Percentiles rank a stretch among this genome's conserved stretches.
Evolutionary conservation across 2,329 filamentous ascomycete genomes (phyloP).

Genomic region (Stagonosporopsis rhizophila): DNA sequence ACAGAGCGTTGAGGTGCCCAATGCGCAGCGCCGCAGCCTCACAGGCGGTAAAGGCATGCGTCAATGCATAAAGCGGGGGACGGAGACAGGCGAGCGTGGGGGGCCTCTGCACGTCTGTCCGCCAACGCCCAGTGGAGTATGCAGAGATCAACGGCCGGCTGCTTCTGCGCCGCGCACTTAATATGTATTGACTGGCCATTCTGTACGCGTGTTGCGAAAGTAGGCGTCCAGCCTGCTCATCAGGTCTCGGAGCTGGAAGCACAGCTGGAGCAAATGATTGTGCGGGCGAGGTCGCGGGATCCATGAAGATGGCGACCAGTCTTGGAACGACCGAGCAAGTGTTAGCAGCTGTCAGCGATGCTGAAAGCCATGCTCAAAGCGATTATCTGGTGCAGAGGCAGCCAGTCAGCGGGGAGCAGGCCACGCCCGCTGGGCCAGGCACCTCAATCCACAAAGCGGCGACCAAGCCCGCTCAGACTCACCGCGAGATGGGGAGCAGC

Average conservation of each 20-base stretch:
- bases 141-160: constrained; percentile 5
- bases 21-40: not conserved
- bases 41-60: constrained; percentile 12
- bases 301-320: not conserved
- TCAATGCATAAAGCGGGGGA: constrained; percentile 16
- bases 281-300: no score
- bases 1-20: constrained; percentile 1
- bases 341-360: constrained; percentile 10
- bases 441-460: constrained; percentile 1
- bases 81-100: constrained; percentile 21
- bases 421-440: no score
- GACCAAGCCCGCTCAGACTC: constrained; percentile 1
- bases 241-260: not conserved
- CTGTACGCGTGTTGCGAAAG: not conserved
- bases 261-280: not conserved
- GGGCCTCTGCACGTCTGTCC: constrained; percentile 12
- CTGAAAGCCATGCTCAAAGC: constrained; percentile 3
- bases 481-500: constrained; percentile 10
- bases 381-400: constrained; percentile 9
- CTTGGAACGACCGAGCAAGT: not conserved
- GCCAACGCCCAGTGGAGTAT: not conserved
- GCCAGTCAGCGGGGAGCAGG: constrained; percentile 24
- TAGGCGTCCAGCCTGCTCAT: not conserved
- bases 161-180: constrained; percentile 3
- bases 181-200: not conserved